Evolutionary conservation across 2,329 filamentous ascomycete species (phyloP).

Genomic region (Amauroascus niger): DNA sequence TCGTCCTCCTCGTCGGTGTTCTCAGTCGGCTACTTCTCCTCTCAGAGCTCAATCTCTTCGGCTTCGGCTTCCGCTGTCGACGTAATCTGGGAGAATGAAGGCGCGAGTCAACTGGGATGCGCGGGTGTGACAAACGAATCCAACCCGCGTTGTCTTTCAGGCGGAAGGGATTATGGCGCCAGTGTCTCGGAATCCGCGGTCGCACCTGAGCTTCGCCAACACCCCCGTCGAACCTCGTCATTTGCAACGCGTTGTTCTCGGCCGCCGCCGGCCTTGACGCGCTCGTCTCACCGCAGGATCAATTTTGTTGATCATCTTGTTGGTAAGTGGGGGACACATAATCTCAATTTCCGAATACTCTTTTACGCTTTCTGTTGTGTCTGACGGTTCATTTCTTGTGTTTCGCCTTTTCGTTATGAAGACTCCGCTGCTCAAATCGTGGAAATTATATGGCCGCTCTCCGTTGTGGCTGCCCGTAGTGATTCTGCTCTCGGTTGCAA

Average conservation of each 20-base stretch:
- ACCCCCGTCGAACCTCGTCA: constrained; percentile 45
- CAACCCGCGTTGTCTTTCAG: constrained; percentile 20
- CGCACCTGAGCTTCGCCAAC: constrained; percentile 35
- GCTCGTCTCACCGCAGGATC: constrained; percentile 84
- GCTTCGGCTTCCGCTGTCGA: constrained; percentile 53
- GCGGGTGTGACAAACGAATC: constrained; percentile 18
- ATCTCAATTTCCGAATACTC: constrained; percentile 25
- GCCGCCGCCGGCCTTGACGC: constrained; percentile 64
- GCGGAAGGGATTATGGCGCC: constrained; percentile 22
- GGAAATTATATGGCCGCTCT: constrained; percentile 91
- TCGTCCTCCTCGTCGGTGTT: constrained; percentile 69
- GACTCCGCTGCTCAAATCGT: constrained; percentile 97
- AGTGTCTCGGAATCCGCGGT: constrained; percentile 29
- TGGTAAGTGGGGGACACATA: constrained; percentile 55
- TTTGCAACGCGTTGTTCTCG: constrained; percentile 47
- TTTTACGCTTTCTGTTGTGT: constrained; percentile 21
- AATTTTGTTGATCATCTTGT: constrained; percentile 95
- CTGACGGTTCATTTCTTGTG: constrained; percentile 20
- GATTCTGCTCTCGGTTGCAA: constrained; percentile 57
- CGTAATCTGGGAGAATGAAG: constrained; percentile 38
- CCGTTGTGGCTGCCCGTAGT: constrained; percentile 65
- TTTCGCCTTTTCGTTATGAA: constrained; percentile 37
- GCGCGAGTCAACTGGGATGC: constrained; percentile 20
- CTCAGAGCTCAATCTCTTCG: constrained; percentile 60
- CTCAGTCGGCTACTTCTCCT: constrained; percentile 56